Evolutionary conservation across 2,329 filamentous ascomycete genomes (phyloP), one percentile per base, ranked within the genome.

Genomic region (Colletotrichum magnum): DNA sequence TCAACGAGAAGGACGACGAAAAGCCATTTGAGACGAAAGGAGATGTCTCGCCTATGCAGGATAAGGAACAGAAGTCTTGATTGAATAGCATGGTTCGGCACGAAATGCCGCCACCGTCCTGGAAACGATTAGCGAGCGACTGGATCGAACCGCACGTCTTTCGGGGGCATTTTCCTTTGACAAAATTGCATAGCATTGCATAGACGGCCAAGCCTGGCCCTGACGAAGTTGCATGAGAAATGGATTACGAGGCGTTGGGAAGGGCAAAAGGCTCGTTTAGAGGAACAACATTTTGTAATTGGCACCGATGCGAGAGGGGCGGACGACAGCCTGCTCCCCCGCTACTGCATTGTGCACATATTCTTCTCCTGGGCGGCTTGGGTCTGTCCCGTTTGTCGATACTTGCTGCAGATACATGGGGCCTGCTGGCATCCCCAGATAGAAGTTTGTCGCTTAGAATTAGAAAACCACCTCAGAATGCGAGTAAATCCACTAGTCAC

Each of bases 181-280:
- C 21, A 21, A 43, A 6, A 68, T 45, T 68, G 47, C 68, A 53
- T 58, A 58, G 64, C 68, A 68, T 68, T 58, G 45, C 51, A 57
- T 58, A 53, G 54, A 48, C 53, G 69, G 53, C 32, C 60, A 41
- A n/a, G 28, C 41, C n/a, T 13, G 53, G 47, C 32, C 62, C 58
- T 58, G 26, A 71, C 62, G 67, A 71, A 64, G 24, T 51, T 58
- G 39, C 62, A 71, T 70, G 69, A 71, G 56, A 50, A 51, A 70
- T 41, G 63, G 58, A 67, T 68, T 48, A 71, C 62, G 52, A 66
- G 67, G 69, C 69, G 67, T 71, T 71, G 18, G 67, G 13, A 15
- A 28, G 39, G 58, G 54, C 3, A 21, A 43, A 50, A 52, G 36
- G 16, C 10, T 41, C 28, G 9, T 26, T 48, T 50, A 47, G 54